Base-by-base conservation (phyloP, 2,329 filamentous ascomycete genomes). In the Sordariomycetes sp. region DNA sequence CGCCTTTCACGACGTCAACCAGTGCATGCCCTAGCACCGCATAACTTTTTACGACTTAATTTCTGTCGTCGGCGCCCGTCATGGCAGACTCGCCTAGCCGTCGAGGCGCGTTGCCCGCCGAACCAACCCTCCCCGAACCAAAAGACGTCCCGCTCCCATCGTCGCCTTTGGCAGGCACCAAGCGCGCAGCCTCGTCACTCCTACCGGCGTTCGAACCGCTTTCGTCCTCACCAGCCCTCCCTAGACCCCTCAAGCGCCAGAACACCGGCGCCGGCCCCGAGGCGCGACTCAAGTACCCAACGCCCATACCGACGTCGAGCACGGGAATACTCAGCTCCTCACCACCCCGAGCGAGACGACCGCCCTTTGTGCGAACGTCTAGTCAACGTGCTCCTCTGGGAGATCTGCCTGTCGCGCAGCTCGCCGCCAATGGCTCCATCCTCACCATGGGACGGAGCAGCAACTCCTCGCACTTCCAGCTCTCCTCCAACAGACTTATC, bases 401-500 rank as follows among this genome's bases (percentile, higher is more conserved):
- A 34, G 75, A 82, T 33, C 79, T 98, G 33, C 86, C 87, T n/a
- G 78, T 79, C 16, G 68, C 96, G 42, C 76, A 85, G 54, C 74
- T 96, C 14, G 79, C 80, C 35, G 81, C 79, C 45, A 86, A 83
- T 59, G 88, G 90, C 42, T 85, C 94, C 48, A 66, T 78, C 11
- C 63, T 94, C 21, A 71, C 82, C 41, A 92, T 98, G 82, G 92
- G 92, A 42, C 77, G 92, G 44, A 95, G 88, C 6, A 94, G 86
- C 63, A 90, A 86, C 59, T 94, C 88, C 11, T 94, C 87, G n/a
- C 79, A 95, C 53, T 92, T 90, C 57, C 90, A 95, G 60, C 72
- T 98, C 11, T 92, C 92, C 18, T 78, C 86, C 46, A 94, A 94
- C 61, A 84, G 87, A 30, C 75, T 93, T 39, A 86, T 98, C 42